These are phyloP conservation scores for Penicillium daleae DNA, from an alignment of 495 filamentous ascomycete genomes.

Conservation along the genomic window DNA sequence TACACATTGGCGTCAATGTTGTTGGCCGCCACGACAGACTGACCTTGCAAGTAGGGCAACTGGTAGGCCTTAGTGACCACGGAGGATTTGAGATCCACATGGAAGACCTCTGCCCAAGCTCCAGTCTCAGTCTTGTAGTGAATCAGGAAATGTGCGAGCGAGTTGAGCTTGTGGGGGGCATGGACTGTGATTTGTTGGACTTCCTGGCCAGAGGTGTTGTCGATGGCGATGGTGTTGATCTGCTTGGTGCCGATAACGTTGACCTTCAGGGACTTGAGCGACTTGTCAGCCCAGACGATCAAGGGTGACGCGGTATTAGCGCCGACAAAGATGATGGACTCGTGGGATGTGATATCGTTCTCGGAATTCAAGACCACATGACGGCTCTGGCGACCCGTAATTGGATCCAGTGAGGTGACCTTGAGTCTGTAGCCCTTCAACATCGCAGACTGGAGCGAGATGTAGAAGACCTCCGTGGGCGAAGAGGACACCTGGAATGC, in stretches of 20 bases:
- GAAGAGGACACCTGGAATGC: conserved; percentile 82
- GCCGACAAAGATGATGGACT: conserved; percentile 78
- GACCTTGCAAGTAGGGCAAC: conserved; percentile 67
- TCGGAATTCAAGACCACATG: conserved; percentile 73
- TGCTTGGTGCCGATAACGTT: conserved; percentile 80
- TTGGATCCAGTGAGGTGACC: conserved; percentile 69
- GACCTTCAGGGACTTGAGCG: conserved; percentile 68
- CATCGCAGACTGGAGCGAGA: conserved; percentile 70
- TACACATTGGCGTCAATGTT: conserved; percentile 79
- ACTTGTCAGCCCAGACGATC: conserved; percentile 78
- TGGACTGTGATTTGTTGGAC: conserved; percentile 72
- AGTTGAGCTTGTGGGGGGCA: conserved; percentile 69
- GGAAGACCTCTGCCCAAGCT: conserved; percentile 85
- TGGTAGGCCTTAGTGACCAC: conserved; percentile 72
- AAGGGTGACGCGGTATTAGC: conserved; percentile 82
- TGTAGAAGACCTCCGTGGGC: conserved; percentile 71
- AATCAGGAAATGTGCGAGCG: conserved; percentile 79
- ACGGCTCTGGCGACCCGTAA: conserved; percentile 67
- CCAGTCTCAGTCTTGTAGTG: conserved; percentile 72
- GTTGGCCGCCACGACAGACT: conserved; percentile 78
- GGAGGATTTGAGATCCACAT: conserved; percentile 70
- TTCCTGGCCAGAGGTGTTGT: conserved; percentile 57
- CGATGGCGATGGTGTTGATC: conserved; percentile 52
- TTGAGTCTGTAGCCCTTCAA: conserved; percentile 72
- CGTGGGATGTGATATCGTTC: conserved; percentile 64